A percentile compares a stretch with the other conserved stretches of the same genome.
phyloP scores from a whole-genome alignment of 495 filamentous ascomycete genomes.

The Penicillium diatomitis region DNA sequence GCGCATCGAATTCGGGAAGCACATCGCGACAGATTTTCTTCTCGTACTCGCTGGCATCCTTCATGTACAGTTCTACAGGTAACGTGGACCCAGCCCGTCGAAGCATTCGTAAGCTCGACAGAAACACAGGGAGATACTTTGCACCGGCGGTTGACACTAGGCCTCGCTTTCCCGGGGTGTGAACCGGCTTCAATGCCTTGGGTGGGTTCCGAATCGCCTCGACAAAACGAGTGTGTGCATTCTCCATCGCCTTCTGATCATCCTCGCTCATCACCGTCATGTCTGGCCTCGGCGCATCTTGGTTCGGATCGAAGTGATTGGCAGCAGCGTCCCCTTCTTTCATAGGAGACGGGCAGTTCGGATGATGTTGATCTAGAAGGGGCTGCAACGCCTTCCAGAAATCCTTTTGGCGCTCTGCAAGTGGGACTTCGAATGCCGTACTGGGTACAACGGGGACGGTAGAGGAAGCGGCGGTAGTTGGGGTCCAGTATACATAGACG shows the following conservation, averaged over 20 bases:
- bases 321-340: slow-evolving; percentile 14
- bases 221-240: slow-evolving; percentile 37
- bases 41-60: slow-evolving; percentile 40
- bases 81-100: slow-evolving; percentile 46
- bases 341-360: slow-evolving; percentile 23
- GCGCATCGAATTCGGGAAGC: slow-evolving; percentile 42
- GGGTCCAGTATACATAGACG: slow-evolving; percentile 34
- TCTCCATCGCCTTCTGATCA: slow-evolving; percentile 26
- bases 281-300: slow-evolving; percentile 25
- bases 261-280: slow-evolving; percentile 24
- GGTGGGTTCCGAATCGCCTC: slow-evolving; percentile 19
- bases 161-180: slow-evolving; percentile 39
- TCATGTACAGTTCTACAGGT: slow-evolving; percentile 51
- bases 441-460: slow-evolving; percentile 29
- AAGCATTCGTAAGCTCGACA: slow-evolving; percentile 49
- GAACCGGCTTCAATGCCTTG: slow-evolving; percentile 30
- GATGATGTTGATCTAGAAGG: slow-evolving; percentile 24
- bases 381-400: slow-evolving; percentile 33
- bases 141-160: slow-evolving; percentile 45
- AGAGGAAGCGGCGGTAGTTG: slow-evolving; percentile 18
- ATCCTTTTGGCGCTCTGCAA: slow-evolving; percentile 28
- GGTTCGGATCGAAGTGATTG: slow-evolving; percentile 26
- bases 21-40: slow-evolving; percentile 41
- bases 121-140: slow-evolving; percentile 35
- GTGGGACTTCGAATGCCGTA: slow-evolving; percentile 30